Evolutionary conservation across 352 stramenopile species (phyloP).

Genomic region (Phytophthora palmivora): DNA sequence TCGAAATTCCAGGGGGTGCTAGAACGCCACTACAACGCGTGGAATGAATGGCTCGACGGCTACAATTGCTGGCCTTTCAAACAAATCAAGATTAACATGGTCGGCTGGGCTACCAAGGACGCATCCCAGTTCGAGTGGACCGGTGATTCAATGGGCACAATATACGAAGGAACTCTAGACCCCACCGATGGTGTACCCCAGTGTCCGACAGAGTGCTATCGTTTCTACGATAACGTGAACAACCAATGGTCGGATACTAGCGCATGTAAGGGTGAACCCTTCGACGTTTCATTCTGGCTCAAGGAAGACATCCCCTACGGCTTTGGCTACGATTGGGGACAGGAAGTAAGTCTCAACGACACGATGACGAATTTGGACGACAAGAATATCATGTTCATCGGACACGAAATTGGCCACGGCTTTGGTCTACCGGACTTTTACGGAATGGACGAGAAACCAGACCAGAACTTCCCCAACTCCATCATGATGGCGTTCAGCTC

Average conservation of each 20-base stretch:
- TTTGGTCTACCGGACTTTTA: conserved; percentile 36
- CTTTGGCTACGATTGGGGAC: conserved; percentile 31
- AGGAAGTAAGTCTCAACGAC: conserved; percentile 37
- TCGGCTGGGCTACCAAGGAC: conserved; percentile 31
- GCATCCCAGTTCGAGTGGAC: conserved; percentile 26
- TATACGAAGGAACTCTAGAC: conserved; percentile 17
- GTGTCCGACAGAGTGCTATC: conserved; percentile 28
- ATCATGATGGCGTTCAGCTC: conserved; percentile 40
- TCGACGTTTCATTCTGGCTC: conserved; percentile 34
- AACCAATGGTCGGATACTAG: conserved; percentile 35
- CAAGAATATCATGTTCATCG: conserved; percentile 31
- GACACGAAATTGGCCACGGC: conserved; percentile 31
- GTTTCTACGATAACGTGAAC: conserved; percentile 27
- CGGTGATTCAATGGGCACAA: conserved; percentile 15
- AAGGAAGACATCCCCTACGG: conserved; percentile 30
- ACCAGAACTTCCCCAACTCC: conserved; percentile 29
- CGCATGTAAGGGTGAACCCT: conserved; percentile 25
- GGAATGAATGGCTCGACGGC: conserved; percentile 32
- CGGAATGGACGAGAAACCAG: conserved; percentile 18
- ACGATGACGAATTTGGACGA: conserved; percentile 20
- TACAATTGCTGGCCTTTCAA: conserved; percentile 38
- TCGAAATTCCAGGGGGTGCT: conserved; percentile 18
- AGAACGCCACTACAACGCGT: conserved; percentile 31
- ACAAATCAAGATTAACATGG: conserved; percentile 29
- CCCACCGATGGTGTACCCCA: conserved; percentile 7